phyloP scores from a whole-genome alignment of 345 rosid genomes.

The Eucalyptus cloeziana region DNA sequence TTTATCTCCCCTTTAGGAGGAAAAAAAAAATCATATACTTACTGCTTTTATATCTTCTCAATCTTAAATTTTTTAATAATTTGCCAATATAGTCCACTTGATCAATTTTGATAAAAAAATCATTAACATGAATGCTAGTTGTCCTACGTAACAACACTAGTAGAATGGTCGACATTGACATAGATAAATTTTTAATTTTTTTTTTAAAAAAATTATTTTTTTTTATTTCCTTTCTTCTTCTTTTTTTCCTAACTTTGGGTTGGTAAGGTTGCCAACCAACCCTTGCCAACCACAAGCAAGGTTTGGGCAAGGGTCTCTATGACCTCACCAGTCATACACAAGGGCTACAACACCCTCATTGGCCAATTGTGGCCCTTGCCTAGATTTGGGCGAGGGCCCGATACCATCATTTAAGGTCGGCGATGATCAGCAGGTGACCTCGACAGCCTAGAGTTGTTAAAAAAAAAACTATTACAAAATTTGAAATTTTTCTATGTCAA shows the following conservation, averaged over 20 bases:
- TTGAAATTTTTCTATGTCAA: no score
- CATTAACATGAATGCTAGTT: no score
- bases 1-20: no score
- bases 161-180: no score
- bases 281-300: neutral
- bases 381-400: neutral
- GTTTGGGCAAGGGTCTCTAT: neutral
- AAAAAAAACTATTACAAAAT: no score
- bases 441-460: neutral
- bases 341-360: neutral
- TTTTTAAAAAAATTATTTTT: no score
- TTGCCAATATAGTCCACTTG: neutral
- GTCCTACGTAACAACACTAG: neutral
- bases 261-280: neutral
- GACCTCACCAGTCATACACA: neutral
- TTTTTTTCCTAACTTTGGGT: neutral
- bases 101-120: neutral
- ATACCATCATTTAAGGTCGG: neutral
- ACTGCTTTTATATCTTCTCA: no score
- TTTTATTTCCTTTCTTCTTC: neutral
- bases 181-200: no score
- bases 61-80: no score
- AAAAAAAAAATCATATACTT: no score
- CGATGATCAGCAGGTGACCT: accelerated
- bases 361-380: neutral